These are phyloP conservation scores for Pseudisothecium myosuroides DNA, from an alignment of 225 moss, liverwort and hornwort species.

Conservation along the genomic window DNA sequence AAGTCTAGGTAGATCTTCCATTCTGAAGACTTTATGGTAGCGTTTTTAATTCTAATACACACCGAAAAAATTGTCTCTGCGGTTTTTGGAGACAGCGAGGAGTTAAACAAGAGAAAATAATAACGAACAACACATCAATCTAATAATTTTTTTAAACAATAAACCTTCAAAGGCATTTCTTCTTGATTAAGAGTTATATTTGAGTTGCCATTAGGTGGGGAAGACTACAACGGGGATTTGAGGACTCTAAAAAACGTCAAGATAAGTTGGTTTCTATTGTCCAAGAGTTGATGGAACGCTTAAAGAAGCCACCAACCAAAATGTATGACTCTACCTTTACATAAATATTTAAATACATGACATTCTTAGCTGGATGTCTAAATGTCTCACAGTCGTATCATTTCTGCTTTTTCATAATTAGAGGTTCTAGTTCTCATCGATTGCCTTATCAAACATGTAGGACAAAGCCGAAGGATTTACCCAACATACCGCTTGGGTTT, in stretches of 20 bases:
- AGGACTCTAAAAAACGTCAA: background rate
- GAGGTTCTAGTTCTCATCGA: background rate
- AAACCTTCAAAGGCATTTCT: background rate
- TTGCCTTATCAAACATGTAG: background rate
- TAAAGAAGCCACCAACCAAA: conserved; percentile 19
- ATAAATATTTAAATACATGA: background rate
- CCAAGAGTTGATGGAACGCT: conserved; percentile 15
- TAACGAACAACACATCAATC: background rate
- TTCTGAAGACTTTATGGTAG: background rate
- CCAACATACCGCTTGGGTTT: conserved; percentile 60
- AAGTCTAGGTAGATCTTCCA: conserved; percentile 5
- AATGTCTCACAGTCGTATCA: background rate
- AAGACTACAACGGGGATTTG: conserved; percentile 6
- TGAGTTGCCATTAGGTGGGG: conserved; percentile 6
- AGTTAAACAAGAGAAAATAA: background rate
- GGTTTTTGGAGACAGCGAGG: background rate
- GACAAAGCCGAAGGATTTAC: conserved; percentile 51
- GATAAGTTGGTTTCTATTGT: conserved; percentile 13
- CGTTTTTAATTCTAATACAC: background rate
- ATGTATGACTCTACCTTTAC: background rate
- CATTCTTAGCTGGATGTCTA: background rate
- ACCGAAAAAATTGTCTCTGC: background rate
- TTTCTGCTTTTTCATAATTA: background rate
- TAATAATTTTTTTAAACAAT: background rate
- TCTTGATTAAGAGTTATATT: background rate